phyloP scores from a whole-genome alignment of 345 rosid species.

The Raphanus sativus region DNA sequence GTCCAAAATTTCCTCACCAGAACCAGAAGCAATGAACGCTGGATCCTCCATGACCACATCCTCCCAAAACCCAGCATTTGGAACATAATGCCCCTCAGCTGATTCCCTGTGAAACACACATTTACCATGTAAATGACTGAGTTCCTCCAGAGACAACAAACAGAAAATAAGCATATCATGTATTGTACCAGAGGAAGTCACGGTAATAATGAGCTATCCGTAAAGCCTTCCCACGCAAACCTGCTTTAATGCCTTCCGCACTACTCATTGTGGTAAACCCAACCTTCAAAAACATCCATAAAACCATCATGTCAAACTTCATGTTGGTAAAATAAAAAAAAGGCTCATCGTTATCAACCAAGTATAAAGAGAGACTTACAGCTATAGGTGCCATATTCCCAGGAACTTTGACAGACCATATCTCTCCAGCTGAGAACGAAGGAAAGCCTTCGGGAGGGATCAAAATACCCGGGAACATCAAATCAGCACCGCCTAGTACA shows the following conservation, averaged over 20 bases:
- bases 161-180: conserved; percentile 24
- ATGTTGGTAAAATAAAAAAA: background rate
- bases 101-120: conserved; percentile 64
- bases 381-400: conserved; percentile 90
- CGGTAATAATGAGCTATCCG: conserved; percentile 78
- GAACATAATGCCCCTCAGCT: conserved; percentile 71
- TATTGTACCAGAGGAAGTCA: conserved; percentile 67
- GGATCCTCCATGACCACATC: conserved; percentile 86
- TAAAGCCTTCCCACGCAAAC: conserved; percentile 91
- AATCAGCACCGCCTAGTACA: conserved; percentile 94
- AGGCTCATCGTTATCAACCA: background rate
- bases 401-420: conserved; percentile 94
- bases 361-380: conserved; percentile 44
- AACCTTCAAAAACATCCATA: conserved; percentile 52
- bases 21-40: conserved; percentile 46
- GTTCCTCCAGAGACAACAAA: background rate
- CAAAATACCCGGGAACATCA: conserved; percentile 94
- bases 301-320: conserved; percentile 17
- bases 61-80: conserved; percentile 80
- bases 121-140: conserved; percentile 27
- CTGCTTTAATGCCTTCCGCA: conserved; percentile 75
- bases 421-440: conserved; percentile 71
- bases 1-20: conserved; percentile 43
- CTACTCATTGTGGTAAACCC: conserved; percentile 88
- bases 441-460: conserved; percentile 69